phyloP scores from a whole-genome alignment of 1,284 basidiomycete species.

The Leucoagaricus sp. region DNA sequence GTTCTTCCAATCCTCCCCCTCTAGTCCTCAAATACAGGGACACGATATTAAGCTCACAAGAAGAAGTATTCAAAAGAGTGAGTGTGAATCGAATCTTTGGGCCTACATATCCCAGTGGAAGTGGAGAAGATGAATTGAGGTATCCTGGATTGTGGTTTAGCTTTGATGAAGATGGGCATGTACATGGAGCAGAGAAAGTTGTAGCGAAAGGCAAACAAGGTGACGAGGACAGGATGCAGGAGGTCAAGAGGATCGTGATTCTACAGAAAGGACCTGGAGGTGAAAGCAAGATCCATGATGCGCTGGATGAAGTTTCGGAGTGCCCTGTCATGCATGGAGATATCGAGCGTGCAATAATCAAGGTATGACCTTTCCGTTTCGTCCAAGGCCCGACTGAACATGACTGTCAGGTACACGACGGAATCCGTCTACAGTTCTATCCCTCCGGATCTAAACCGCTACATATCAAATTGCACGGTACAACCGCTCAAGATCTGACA shows the following conservation, averaged over 20 bases:
- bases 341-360: conserved; percentile 62
- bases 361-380: conserved; percentile 42
- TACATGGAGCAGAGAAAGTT: conserved; percentile 43
- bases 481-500: conserved; percentile 79
- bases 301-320: conserved; percentile 65
- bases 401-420: conserved; percentile 63
- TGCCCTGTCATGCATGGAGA: conserved; percentile 72
- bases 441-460: conserved; percentile 51
- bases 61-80: conserved; percentile 61
- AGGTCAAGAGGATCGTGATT: conserved; percentile 76
- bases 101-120: conserved; percentile 77
- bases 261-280: conserved; percentile 63
- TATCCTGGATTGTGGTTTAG: conserved; percentile 86
- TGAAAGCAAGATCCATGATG: conserved; percentile 60
- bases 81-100: conserved; percentile 77
- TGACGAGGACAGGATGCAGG: conserved; percentile 63
- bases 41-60: conserved; percentile 52
- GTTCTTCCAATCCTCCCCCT: conserved; percentile 62
- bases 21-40: conserved; percentile 73
- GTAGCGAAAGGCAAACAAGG: conserved; percentile 40
- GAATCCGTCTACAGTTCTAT: conserved; percentile 69
- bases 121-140: conserved; percentile 58
- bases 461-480: conserved; percentile 74
- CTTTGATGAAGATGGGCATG: conserved; percentile 60
- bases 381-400: not conserved